phyloP scores from a whole-genome alignment of 192 early-diverging fungal genomes.

The Phycomyces nitens region DNA sequence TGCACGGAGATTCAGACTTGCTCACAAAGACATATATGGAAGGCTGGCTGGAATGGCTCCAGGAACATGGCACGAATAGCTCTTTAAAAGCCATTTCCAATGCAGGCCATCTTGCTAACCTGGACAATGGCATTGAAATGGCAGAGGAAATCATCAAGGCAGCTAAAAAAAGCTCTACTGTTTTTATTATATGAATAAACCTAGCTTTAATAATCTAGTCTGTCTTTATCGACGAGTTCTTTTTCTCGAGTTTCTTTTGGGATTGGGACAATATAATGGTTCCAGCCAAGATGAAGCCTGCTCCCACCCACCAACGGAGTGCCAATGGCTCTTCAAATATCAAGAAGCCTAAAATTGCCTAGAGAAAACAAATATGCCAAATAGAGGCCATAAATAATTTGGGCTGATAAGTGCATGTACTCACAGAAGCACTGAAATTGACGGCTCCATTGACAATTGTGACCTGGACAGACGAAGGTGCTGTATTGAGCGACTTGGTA shows the following conservation, averaged over 20 bases:
- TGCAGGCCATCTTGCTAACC: slow-evolving; percentile 9
- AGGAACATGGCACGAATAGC: background rate
- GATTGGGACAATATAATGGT: slow-evolving; percentile 31
- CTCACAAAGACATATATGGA: background rate
- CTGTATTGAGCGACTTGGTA: slow-evolving; percentile 75
- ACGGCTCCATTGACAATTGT: slow-evolving; percentile 75
- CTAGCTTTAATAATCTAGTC: background rate
- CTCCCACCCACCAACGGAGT: slow-evolving; percentile 84
- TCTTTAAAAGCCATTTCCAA: background rate
- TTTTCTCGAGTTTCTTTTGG: slow-evolving; percentile 3
- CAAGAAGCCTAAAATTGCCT: background rate
- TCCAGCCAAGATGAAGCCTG: slow-evolving; percentile 68
- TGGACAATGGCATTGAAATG: slow-evolving; percentile 5
- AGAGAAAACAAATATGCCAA: background rate
- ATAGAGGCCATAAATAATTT: background rate
- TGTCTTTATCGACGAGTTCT: background rate
- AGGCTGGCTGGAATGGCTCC: background rate
- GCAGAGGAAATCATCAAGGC: background rate
- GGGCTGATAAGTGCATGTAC: background rate
- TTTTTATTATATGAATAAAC: background rate
- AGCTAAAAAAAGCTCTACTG: background rate
- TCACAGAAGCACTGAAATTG: slow-evolving; percentile 65
- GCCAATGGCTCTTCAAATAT: slow-evolving; percentile 20
- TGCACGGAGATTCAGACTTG: background rate
- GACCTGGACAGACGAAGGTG: slow-evolving; percentile 72